Base-by-base conservation (phyloP, 2,329 filamentous ascomycete species). In the Epicoccum nigrum region DNA sequence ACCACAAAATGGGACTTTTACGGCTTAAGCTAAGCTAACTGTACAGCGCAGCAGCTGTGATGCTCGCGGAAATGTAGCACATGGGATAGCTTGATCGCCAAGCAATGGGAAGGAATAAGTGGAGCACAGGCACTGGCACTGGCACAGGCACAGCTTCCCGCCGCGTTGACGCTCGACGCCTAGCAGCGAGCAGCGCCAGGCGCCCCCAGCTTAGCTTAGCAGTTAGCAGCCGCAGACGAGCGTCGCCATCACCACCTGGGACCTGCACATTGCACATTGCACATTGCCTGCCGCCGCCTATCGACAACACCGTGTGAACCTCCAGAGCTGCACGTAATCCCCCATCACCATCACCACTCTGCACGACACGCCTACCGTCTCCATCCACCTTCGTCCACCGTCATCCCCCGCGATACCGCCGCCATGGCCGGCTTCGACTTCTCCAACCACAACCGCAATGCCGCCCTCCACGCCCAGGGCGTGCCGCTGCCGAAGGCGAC, bases 391-490 rank as follows among this genome's bases (percentile, higher is more conserved):
- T n/a, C 13, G 1, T 4, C 17, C 38, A 40, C 33, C 30, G 12
- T 31, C 33, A n/a, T 33, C 19, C 13, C 21, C 33, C 30, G 33
- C 19, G 35, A 17, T 38, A 30, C 39, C 47, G 32, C 61, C 78
- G 87, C 71, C 69, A 99, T 99, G 94, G 87, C 90, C 69, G 69
- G 69, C 65, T 71, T 71, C 67, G 69, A 97, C 81, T 99, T 99
- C 84, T 95, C 92, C 77, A 99, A 99, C 84, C 94, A 97, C 86
- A 96, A 96, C 85, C 91, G 94, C 82, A 99, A 99, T 85, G 86
- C 89, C 74, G 93, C 93, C 60, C 86, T 99, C 65, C 93, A 97
- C 76, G 91, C 93, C 68, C 86, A 88, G 77, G 95, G 95, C 65
- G 88, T 97, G 44, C 94, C 94, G 56, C 82, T 97, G 54, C 94